Base-by-base conservation (phyloP, 2,329 filamentous ascomycete species). In the Delphinella strobiligena region DNA sequence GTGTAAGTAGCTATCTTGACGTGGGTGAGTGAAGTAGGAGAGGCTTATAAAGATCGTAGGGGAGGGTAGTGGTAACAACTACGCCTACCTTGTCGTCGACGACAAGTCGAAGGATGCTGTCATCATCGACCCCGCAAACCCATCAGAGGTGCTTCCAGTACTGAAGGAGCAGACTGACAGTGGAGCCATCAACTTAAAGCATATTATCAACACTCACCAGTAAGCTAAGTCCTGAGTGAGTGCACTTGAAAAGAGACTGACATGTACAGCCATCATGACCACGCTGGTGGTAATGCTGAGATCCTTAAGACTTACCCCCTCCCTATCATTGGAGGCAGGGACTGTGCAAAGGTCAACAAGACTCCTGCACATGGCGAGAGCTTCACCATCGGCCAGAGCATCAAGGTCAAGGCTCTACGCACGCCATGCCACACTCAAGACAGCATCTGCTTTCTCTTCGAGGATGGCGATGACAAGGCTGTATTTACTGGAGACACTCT, bases 391-490 rank as follows among this genome's bases (percentile, higher is more conserved):
- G 91, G 91, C 41, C 68, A 75, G 31, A 72, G 73, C 49, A 91
- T 98, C 59, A 72, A 74, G 11, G 81, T 95, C 42, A 89, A 75
- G 56, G 82, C 84, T 17, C 68, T 96, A n/a, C 83, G 96, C 63
- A 98, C 91, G 10, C 91, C 91, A 2, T 98, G 91, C 61, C 91
- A 98, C 60, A 98, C 91, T 1, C 88, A 95, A 65, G 91, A 98
- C 65, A 95, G 88, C 61, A 94, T 98, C 58, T 98, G 91, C 69
- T 98, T 80, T 67, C 85, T 79, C 51, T 78, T 91, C 68, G 76
- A 94, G 61, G 89, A 98, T 54, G 79, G 77, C 15, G 67, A 75
- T 35, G 70, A 82, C 36, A 79, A 75, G 52, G 88, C 74, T 5
- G 86, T 98, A 3, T 98, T 98, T 56, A 96, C 91, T 0, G 91